Evolutionary conservation across 1,139 yeast species (phyloP).

Genomic region (Pichia terricola): DNA sequence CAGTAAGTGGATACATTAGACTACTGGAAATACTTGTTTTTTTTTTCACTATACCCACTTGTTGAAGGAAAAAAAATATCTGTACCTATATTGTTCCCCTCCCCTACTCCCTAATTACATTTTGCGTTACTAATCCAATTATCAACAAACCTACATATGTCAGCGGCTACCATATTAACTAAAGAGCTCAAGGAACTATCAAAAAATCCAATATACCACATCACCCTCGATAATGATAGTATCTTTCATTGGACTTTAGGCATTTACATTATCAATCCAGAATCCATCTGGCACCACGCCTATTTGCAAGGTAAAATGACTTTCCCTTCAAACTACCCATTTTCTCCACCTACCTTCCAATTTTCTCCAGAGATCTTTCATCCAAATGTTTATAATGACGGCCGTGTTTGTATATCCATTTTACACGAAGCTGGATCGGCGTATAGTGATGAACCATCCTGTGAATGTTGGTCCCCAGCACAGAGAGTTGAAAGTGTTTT

Average conservation of each 20-base stretch:
- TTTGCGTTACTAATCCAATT: too few species aligned
- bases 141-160: slow-evolving; percentile 9
- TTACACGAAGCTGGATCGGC: slow-evolving; percentile 80
- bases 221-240: slow-evolving; percentile 81
- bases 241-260: slow-evolving; percentile 91
- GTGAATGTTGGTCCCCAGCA: slow-evolving; percentile 94
- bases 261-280: slow-evolving; percentile 82
- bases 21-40: too few species aligned
- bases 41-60: too few species aligned
- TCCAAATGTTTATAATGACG: slow-evolving; percentile 91
- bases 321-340: slow-evolving; percentile 87
- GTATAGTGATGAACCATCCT: slow-evolving; percentile 82
- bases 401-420: slow-evolving; percentile 85
- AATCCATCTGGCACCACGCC: slow-evolving; percentile 92
- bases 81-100: too few species aligned
- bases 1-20: too few species aligned
- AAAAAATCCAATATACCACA: slow-evolving; percentile 64
- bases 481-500: slow-evolving; percentile 89
- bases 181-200: slow-evolving; percentile 28
- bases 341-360: slow-evolving; percentile 81
- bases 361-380: slow-evolving; percentile 94
- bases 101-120: too few species aligned
- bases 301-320: slow-evolving; percentile 90
- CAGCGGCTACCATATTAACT: slow-evolving; percentile 20
- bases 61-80: too few species aligned